Conservation (phyloP, 2,329 filamentous ascomycete genomes). For the Dactylellina drechsleri region DNA sequence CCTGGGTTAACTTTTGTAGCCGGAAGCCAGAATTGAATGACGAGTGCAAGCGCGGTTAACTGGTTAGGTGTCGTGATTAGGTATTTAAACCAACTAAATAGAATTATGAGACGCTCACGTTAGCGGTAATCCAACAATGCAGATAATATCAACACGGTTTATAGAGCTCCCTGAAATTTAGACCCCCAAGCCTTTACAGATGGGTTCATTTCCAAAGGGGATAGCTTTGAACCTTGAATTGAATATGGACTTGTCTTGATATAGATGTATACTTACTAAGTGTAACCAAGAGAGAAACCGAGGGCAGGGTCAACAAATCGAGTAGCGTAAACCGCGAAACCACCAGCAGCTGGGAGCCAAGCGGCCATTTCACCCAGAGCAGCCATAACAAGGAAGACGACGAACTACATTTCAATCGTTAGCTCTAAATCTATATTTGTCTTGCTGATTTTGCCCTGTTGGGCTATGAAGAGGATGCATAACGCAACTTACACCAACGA, state of each 20-base stretch:
- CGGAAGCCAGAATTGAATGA: conserved; percentile 80
- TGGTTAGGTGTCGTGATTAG: conserved; percentile 88
- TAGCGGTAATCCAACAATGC: background rate
- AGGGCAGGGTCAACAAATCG: conserved; percentile 78
- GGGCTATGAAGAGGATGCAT: background rate
- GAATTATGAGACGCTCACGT: background rate
- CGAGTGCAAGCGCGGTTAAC: conserved; percentile 79
- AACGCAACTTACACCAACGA: conserved; percentile 61
- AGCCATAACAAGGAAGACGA: conserved; percentile 52
- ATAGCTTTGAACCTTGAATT: background rate
- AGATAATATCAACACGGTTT: background rate
- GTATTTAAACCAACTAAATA: conserved; percentile 74
- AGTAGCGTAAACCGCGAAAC: conserved; percentile 79
- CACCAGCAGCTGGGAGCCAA: conserved; percentile 79
- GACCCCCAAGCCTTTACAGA: too few species aligned
- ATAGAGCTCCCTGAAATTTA: too few species aligned
- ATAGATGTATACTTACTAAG: conserved; percentile 34
- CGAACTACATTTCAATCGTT: conserved; percentile 34
- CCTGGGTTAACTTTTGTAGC: conserved; percentile 76
- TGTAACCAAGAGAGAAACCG: conserved; percentile 76
- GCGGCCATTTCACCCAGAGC: conserved; percentile 73
- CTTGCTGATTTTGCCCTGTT: background rate
- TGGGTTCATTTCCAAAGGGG: background rate
- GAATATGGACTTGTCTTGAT: background rate
- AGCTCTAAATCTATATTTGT: conserved; percentile 2